Base-by-base conservation (phyloP, 2,329 filamentous ascomycete species). In the Xylaria sp. region DNA sequence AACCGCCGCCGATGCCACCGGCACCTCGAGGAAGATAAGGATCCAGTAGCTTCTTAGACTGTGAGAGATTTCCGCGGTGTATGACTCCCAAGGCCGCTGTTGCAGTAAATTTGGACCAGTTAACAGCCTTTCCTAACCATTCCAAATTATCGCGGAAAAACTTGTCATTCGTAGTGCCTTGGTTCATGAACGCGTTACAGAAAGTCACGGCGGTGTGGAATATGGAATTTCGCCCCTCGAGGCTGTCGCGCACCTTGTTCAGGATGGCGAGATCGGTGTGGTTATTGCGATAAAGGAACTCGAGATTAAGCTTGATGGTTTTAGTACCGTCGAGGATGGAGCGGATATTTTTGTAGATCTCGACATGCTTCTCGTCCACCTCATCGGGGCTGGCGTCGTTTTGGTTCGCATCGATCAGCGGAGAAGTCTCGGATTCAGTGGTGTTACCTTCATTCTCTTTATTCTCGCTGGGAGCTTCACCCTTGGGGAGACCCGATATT, bases 81-180 rank as follows among this genome's bases (percentile, higher is more conserved):
- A 99, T 98, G 61, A 98, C 96, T 80, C 96, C 96, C 6, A 99
- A 86, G 8, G 96, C 96, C 66, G 96, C 96, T 4, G 96, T 99
- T 15, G 96, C 96, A 0, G 96, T 98, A 80, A 99, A 99, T 80
- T 99, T 99, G 70, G 94, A 98, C 96, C 96, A 99, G 84, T 99
- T 99, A 57, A 98, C 94, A 31, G 96, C 96, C 85, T 98, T 99
- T 69, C 95, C 94, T 3, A 99, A 84, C 96, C 96, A 99, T 74
- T 99, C 96, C 28, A 99, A 83, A 79, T 99, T 99, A 78, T 98
- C 94, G 8, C 97, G 89, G 89, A 99, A 98, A 84, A 99, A 99
- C 78, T 95, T 97, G 83, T 99, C 96, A 76, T 97, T 96, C 0
- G 95, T 98, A 0, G 96, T 99, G 68, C 96, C 97, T 63, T 97